phyloP scores from a whole-genome alignment of 805 yeast genomes.

The Metschnikowia proteae region DNA sequence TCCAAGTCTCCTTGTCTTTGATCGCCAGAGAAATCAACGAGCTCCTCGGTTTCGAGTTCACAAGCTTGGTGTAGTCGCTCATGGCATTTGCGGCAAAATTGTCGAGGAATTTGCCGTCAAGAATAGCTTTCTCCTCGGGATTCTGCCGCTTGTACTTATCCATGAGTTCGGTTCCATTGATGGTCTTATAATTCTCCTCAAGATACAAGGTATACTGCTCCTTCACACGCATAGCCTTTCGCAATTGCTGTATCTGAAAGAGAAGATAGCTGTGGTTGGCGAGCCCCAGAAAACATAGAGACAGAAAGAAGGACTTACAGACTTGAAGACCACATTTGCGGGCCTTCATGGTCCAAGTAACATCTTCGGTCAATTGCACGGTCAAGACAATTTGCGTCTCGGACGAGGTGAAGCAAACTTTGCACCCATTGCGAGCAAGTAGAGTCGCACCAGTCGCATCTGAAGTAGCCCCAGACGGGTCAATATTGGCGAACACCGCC shows the following conservation, averaged over 20 bases:
- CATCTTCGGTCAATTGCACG: constrained; percentile 9
- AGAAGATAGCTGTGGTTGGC: constrained; percentile 20
- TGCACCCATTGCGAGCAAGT: neutral
- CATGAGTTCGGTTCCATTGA: constrained; percentile 34
- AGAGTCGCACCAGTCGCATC: constrained; percentile 1
- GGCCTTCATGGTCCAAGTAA: constrained; percentile 24
- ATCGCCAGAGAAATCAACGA: neutral
- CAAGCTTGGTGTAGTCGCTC: constrained; percentile 1
- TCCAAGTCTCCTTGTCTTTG: constrained; percentile 6
- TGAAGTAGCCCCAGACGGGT: neutral
- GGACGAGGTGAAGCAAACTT: neutral
- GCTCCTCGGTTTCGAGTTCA: neutral
- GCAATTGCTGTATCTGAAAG: constrained; percentile 19
- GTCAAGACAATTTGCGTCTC: constrained; percentile 1
- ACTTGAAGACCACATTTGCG: constrained; percentile 4
- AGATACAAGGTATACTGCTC: constrained; percentile 33
- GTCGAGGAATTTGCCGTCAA: neutral
- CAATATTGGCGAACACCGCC: neutral
- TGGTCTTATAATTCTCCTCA: constrained; percentile 31
- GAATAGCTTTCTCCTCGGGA: constrained; percentile 4
- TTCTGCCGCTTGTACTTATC: constrained; percentile 23
- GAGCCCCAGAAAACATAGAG: constrained; percentile 22
- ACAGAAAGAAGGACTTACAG: constrained; percentile 17
- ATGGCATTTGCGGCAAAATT: neutral
- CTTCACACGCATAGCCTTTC: constrained; percentile 21